Base-by-base conservation (phyloP, 108 stramenopile genomes). In the Asterionellopsis glacialis region DNA sequence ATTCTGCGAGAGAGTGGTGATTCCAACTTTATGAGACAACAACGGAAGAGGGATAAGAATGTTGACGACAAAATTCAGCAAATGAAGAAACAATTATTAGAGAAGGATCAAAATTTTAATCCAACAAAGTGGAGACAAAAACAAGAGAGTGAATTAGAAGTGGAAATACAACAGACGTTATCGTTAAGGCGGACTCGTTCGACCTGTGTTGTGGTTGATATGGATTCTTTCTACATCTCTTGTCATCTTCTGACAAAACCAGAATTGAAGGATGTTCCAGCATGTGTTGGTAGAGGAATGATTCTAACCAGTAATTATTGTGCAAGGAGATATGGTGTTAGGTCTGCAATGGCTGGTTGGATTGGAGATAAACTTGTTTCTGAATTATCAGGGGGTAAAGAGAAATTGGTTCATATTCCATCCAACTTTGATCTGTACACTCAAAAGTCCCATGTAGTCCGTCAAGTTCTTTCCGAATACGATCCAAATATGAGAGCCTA, bases 331-430 rank as follows among this genome's bases (percentile, higher is more conserved):
- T 97, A 85, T 64, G 97, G 97, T 24, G 98, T 99, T 18, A 81
- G 98, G 1, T 81, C 86, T n/a, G 98, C 97, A 15, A 98, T 99
- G 98, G 95, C 97, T 0, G 96, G 96, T 15, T 98, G 93, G 59
- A 92, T 99, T 41, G 98, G 88, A 3, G 77, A 88, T 61, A 82
- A 83, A 56, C 65, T 95, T 11, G 91, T 93, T 6, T 45, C 74
- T 14, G 88, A 90, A 56, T 49, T 93, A n/a, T 82, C 80, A 6
- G 69, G 61, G 12, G 91, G 88, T 0, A 76, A 67, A 19, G 77
- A 87, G 50, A 47, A 59, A 39, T 51, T 93, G 51, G 64, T 75
- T 12, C 84, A 91, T 67, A 79, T 98, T n/a, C 73, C 67, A 21
- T 58, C 61, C 24, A 89, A 93, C 60, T 94, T 89, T 70, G 68